These are phyloP conservation scores for Populus hybrid DNA, from an alignment of 441 rosid species.

Conservation along the genomic window DNA sequence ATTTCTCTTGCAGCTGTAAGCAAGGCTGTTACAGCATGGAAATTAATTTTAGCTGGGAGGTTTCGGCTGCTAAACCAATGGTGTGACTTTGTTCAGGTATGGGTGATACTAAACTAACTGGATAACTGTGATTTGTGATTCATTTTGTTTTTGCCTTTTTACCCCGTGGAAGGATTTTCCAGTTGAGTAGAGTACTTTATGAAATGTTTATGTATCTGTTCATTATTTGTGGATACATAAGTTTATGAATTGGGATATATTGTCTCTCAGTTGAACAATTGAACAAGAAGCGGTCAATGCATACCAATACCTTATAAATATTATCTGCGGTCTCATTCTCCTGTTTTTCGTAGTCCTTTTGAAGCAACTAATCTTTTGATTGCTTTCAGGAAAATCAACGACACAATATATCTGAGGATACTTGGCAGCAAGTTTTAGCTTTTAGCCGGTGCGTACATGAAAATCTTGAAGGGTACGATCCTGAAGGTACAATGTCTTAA, in stretches of 20 bases:
- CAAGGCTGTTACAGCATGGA: constrained; percentile 88
- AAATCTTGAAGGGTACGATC: constrained; percentile 97
- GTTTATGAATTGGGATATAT: not conserved
- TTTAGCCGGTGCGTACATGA: constrained; percentile 95
- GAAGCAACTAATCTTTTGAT: constrained; percentile 13
- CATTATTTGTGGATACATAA: not conserved
- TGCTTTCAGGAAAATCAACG: constrained; percentile 73
- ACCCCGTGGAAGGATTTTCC: not conserved
- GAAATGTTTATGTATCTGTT: not conserved
- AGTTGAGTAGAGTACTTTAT: not conserved
- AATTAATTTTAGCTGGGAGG: constrained; percentile 79
- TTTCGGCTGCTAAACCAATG: constrained; percentile 87
- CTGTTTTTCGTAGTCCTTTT: not conserved
- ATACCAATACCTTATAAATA: not conserved
- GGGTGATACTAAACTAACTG: not conserved
- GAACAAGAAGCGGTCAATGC: not conserved
- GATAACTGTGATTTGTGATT: no score
- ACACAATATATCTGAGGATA: constrained; percentile 90
- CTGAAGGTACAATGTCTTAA: constrained; percentile 63
- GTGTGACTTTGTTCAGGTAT: constrained; percentile 83
- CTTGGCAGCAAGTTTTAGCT: constrained; percentile 98
- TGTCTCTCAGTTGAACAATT: not conserved
- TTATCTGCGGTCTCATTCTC: constrained; percentile 5
- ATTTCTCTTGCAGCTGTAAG: constrained; percentile 60
- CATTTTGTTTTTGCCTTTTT: not conserved